A percentile compares a stretch with the other conserved stretches of the same genome.
These are phyloP conservation scores for Candolleomyces eurysporus DNA, from an alignment of 768 basidiomycete genomes.

Conservation along the genomic window DNA sequence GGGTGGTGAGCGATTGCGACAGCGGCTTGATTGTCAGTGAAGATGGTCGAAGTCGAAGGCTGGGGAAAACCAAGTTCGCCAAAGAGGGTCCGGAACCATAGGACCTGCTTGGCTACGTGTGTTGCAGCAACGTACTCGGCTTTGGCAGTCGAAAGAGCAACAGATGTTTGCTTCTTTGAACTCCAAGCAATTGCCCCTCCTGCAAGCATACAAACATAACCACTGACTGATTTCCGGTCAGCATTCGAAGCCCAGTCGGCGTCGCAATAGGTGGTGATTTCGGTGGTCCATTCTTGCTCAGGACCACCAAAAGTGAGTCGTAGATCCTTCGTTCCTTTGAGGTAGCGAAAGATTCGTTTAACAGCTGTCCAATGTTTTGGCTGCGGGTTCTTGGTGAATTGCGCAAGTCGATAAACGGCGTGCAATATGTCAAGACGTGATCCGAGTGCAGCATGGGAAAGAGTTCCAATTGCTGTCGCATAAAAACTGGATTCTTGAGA, in stretches of 20 bases:
- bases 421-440: constrained; percentile 29
- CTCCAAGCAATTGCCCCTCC: constrained; percentile 37
- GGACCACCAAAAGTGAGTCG: constrained; percentile 16
- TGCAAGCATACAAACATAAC: constrained; percentile 29
- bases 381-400: constrained; percentile 31
- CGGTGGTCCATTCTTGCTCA: constrained; percentile 15
- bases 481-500: not conserved
- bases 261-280: constrained; percentile 9
- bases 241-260: not conserved
- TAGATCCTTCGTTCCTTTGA: constrained; percentile 23
- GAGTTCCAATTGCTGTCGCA: not conserved
- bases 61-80: constrained; percentile 10
- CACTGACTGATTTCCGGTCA: constrained; percentile 11
- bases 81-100: constrained; percentile 20
- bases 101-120: constrained; percentile 22
- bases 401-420: constrained; percentile 25
- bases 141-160: constrained; percentile 37
- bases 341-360: constrained; percentile 36
- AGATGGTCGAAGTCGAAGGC: constrained; percentile 6
- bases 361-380: constrained; percentile 37
- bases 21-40: constrained; percentile 16
- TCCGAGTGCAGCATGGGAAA: constrained; percentile 14
- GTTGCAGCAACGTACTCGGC: constrained; percentile 36
- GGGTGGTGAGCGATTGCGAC: constrained; percentile 15
- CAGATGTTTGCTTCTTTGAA: constrained; percentile 22